These are phyloP conservation scores for Penicillium nucicola DNA, from an alignment of 495 filamentous ascomycete species.

Conservation along the genomic window DNA sequence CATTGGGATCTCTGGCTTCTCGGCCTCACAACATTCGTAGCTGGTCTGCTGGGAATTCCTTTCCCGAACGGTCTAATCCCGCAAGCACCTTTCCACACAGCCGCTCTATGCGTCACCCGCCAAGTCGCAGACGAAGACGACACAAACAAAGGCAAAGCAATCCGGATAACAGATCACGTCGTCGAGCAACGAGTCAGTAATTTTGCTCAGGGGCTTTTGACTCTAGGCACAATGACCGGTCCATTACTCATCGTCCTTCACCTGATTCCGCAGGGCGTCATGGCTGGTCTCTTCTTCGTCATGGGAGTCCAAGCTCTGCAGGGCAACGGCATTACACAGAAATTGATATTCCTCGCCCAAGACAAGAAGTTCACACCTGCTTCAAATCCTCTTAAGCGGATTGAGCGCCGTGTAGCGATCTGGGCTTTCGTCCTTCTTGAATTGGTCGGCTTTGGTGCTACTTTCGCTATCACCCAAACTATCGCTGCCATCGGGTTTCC, in stretches of 20 bases:
- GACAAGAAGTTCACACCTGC: constrained; percentile 63
- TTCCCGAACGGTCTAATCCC: constrained; percentile 91
- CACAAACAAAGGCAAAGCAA: constrained; percentile 58
- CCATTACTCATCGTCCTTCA: constrained; percentile 80
- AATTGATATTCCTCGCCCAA: constrained; percentile 70
- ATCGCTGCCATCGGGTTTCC: constrained; percentile 94
- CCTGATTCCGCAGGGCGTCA: constrained; percentile 81
- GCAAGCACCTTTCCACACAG: constrained; percentile 92
- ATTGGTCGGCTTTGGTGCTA: constrained; percentile 75
- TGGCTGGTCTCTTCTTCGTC: constrained; percentile 91
- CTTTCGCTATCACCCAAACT: constrained; percentile 94
- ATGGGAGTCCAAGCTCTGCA: constrained; percentile 85
- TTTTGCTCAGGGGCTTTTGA: constrained; percentile 76
- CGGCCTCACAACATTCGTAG: constrained; percentile 80
- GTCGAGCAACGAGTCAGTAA: constrained; percentile 92
- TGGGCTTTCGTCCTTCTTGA: constrained; percentile 79
- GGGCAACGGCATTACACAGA: constrained; percentile 78
- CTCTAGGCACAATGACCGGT: constrained; percentile 83
- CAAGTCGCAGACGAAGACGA: constrained; percentile 56
- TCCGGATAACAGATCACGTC: constrained; percentile 64
- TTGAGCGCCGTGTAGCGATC: constrained; percentile 59
- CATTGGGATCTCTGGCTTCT: constrained; percentile 96
- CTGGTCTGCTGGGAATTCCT: constrained; percentile 81
- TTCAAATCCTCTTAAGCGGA: constrained; percentile 61
- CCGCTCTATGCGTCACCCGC: constrained; percentile 71